Percentiles rank a stretch among this genome's conserved stretches.
These are phyloP conservation scores for Aspergillus jensenii DNA, from an alignment of 2,329 filamentous ascomycete genomes.

Conservation along the genomic window DNA sequence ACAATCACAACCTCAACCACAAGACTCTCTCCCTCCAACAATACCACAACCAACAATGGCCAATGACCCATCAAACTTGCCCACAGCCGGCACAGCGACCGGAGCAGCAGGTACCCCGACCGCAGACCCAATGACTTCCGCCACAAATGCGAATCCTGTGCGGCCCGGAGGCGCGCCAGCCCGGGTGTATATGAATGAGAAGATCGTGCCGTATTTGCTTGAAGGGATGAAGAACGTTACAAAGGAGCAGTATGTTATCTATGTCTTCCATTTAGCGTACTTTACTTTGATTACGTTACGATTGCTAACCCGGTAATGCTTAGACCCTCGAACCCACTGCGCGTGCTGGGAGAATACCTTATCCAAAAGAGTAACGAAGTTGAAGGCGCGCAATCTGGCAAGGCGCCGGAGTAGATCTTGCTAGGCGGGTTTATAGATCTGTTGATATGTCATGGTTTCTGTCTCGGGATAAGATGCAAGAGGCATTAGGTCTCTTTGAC, in stretches of 20 bases:
- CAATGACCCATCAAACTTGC: conserved; percentile 13
- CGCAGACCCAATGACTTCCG: conserved; percentile 45
- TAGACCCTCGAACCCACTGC: conserved; percentile 67
- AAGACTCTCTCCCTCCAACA: neutral
- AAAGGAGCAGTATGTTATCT: conserved; percentile 63
- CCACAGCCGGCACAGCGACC: neutral
- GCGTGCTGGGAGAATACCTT: conserved; percentile 68
- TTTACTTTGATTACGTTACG: too few species aligned
- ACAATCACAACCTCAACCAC: neutral
- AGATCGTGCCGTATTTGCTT: conserved; percentile 65
- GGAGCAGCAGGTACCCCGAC: conserved; percentile 22
- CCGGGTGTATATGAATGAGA: conserved; percentile 69
- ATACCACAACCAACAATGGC: conserved; percentile 16
- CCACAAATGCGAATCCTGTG: conserved; percentile 47
- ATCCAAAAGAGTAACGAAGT: conserved; percentile 67
- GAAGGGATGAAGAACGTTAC: conserved; percentile 75
- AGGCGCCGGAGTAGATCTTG: conserved; percentile 24
- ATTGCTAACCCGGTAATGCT: neutral
- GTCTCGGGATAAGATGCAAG: neutral
- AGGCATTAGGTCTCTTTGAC: neutral
- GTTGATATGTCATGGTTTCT: neutral
- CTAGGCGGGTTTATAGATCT: neutral
- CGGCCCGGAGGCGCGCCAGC: conserved; percentile 67
- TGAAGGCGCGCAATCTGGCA: conserved; percentile 43
- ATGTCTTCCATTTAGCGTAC: too few species aligned